These are phyloP conservation scores for Gigaspora rosea DNA, from an alignment of 192 early-diverging fungal genomes.

Conservation along the genomic window DNA sequence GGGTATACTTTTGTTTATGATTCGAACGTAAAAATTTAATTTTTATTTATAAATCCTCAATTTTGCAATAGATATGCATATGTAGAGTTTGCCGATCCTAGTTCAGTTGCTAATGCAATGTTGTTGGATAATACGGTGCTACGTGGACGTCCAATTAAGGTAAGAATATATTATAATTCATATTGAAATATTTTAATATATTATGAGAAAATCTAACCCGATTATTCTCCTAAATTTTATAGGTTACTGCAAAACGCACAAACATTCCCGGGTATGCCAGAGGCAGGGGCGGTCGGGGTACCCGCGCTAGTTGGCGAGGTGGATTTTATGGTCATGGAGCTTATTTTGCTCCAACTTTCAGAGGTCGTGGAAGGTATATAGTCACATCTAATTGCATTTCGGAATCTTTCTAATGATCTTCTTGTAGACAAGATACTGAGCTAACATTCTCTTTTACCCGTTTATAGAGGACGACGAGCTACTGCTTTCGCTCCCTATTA, in stretches of 20 bases:
- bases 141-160: constrained; percentile 84
- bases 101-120: constrained; percentile 80
- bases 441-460: too few species aligned
- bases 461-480: too few species aligned
- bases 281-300: constrained; percentile 72
- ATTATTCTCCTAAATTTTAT: constrained; percentile 14
- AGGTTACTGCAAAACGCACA: constrained; percentile 90
- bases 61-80: constrained; percentile 79
- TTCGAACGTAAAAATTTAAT: background rate
- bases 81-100: constrained; percentile 90
- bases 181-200: background rate
- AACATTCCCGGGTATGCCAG: constrained; percentile 89
- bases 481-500: too few species aligned
- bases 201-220: background rate
- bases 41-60: background rate
- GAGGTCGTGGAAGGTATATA: constrained; percentile 30
- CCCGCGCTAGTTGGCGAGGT: constrained; percentile 71
- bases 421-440: too few species aligned
- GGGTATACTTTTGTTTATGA: constrained; percentile 43
- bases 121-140: constrained; percentile 87
- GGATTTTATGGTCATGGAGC: constrained; percentile 54
- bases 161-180: constrained; percentile 24
- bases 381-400: too few species aligned
- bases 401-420: too few species aligned
- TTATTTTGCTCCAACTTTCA: constrained; percentile 36